phyloP scores from a whole-genome alignment of 495 filamentous ascomycete genomes.

The Hypoxylon trugodes region DNA sequence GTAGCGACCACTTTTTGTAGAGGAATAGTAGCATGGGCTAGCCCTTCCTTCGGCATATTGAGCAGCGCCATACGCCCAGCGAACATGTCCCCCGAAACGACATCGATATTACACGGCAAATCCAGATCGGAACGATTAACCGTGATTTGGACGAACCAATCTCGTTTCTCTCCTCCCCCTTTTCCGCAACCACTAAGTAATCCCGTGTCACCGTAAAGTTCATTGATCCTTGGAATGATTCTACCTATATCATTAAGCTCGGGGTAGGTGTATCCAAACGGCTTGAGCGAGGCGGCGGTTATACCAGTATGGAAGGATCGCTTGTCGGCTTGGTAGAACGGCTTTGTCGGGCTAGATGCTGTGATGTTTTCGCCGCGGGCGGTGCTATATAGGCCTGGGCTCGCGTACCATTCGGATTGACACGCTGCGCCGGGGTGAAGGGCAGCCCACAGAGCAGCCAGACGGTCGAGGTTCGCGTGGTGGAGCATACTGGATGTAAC shows the following conservation, averaged over 20 bases:
- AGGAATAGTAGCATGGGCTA: constrained; percentile 28
- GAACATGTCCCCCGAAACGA: constrained; percentile 37
- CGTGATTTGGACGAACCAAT: constrained; percentile 45
- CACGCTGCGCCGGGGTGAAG: constrained; percentile 44
- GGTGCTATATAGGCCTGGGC: constrained; percentile 46
- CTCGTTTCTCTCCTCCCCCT: constrained; percentile 29
- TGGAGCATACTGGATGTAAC: constrained; percentile 47
- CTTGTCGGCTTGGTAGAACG: constrained; percentile 50
- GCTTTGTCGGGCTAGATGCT: constrained; percentile 53
- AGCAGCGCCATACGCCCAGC: constrained; percentile 37
- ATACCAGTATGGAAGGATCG: constrained; percentile 50
- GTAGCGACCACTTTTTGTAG: constrained; percentile 8
- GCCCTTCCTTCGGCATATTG: constrained; percentile 33
- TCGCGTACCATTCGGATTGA: constrained; percentile 32
- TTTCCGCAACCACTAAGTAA: neutral
- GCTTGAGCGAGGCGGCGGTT: constrained; percentile 38
- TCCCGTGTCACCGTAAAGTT: constrained; percentile 43
- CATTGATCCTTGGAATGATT: constrained; percentile 43
- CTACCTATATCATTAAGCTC: constrained; percentile 44
- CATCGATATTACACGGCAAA: constrained; percentile 44
- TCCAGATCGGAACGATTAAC: constrained; percentile 45
- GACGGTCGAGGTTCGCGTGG: constrained; percentile 59
- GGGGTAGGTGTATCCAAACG: constrained; percentile 59
- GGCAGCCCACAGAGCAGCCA: constrained; percentile 55
- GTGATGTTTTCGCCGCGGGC: constrained; percentile 41